Evolutionary conservation across 208 protist species (phyloP).

Genomic region (Endotrypanum monterogeii): DNA sequence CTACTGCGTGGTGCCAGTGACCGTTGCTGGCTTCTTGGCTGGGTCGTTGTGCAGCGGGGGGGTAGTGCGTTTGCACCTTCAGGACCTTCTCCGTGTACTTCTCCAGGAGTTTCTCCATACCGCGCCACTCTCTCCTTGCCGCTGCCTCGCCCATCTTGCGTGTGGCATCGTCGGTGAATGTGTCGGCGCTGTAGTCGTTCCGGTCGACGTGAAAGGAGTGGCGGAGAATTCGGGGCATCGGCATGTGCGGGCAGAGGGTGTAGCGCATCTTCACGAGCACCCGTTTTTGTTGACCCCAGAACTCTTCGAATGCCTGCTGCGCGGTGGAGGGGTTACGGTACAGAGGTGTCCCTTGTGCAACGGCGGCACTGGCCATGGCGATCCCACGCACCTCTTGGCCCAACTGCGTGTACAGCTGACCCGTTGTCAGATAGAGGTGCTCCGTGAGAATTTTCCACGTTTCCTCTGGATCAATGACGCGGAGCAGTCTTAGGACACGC

Average conservation of each 20-base stretch:
- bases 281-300: constrained; percentile 53
- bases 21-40: not conserved
- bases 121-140: constrained; percentile 62
- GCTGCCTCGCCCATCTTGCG: constrained; percentile 41
- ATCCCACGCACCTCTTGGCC: constrained; percentile 61
- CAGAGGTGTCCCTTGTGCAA: constrained; percentile 55
- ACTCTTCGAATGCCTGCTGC: constrained; percentile 42
- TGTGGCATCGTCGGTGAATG: constrained; percentile 37
- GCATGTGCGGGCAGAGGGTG: constrained; percentile 71
- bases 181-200: constrained; percentile 65
- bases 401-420: constrained; percentile 63
- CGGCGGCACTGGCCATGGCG: constrained; percentile 45
- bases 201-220: constrained; percentile 50
- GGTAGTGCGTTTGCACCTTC: constrained; percentile 8
- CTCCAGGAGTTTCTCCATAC: constrained; percentile 58
- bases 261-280: constrained; percentile 55
- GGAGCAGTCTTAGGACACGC: constrained; percentile 57
- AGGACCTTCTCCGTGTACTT: constrained; percentile 25
- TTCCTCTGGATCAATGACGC: constrained; percentile 45
- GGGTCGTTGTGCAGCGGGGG: constrained; percentile 15
- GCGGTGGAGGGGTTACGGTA: constrained; percentile 48
- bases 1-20: not conserved
- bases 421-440: constrained; percentile 52
- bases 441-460: constrained; percentile 61
- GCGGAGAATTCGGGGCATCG: constrained; percentile 57